phyloP scores from a whole-genome alignment of 1,139 yeast genomes.

The Hyphopichia fennica region DNA sequence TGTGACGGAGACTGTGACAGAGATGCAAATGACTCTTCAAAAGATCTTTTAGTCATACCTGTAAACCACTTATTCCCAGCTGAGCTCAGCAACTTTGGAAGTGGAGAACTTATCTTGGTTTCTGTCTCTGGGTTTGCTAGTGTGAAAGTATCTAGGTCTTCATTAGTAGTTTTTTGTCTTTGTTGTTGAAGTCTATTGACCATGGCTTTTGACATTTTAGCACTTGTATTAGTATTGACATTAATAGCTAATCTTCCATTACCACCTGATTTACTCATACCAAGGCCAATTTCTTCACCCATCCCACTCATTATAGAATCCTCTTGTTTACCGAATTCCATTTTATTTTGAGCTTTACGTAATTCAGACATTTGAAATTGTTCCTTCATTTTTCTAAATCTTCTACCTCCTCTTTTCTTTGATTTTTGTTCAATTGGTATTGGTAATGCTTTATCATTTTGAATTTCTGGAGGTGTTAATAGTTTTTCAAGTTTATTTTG shows the following conservation, averaged over 20 bases:
- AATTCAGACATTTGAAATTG: slow-evolving; percentile 79
- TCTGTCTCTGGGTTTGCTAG: slow-evolving; percentile 8
- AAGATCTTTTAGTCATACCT: slow-evolving; percentile 18
- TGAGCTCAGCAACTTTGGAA: background rate
- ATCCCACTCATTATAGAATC: slow-evolving; percentile 59
- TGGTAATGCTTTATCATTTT: slow-evolving; percentile 74
- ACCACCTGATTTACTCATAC: slow-evolving; percentile 55
- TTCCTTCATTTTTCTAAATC: slow-evolving; percentile 78
- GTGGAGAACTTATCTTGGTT: background rate
- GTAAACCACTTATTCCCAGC: slow-evolving; percentile 19
- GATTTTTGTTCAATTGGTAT: slow-evolving; percentile 77
- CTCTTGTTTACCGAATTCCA: slow-evolving; percentile 79
- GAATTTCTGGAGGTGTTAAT: slow-evolving; percentile 73
- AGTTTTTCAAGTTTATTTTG: slow-evolving; percentile 65
- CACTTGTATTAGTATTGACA: slow-evolving; percentile 42
- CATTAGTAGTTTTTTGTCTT: slow-evolving; percentile 13
- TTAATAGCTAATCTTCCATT: slow-evolving; percentile 32
- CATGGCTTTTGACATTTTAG: slow-evolving; percentile 57
- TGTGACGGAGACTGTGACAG: too few species aligned
- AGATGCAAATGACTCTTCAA: too few species aligned
- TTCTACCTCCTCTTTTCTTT: slow-evolving; percentile 83
- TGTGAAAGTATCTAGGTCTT: slow-evolving; percentile 15
- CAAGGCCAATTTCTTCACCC: slow-evolving; percentile 83
- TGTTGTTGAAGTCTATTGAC: slow-evolving; percentile 37
- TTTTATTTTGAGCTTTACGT: slow-evolving; percentile 78